Base-by-base conservation (phyloP, 2,329 filamentous ascomycete genomes). In the Ceratocystis eucalypticola region DNA sequence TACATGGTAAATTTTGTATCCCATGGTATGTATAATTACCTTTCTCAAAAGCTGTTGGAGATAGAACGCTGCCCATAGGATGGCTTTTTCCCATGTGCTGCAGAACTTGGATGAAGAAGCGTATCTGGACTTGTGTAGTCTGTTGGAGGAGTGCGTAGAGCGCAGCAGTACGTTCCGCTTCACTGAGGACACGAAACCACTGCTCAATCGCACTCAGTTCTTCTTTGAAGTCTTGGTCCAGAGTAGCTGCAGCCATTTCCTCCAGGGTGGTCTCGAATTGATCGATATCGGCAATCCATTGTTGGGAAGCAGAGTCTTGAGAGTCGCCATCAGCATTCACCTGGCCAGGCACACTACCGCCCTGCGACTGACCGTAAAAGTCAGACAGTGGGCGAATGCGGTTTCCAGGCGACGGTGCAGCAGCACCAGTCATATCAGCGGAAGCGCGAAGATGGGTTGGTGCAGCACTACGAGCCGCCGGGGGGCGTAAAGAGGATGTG, bases 171-270 rank as follows among this genome's bases (percentile, higher is more conserved):
- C 94, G 84, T 78, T 99, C 94, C 33, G 94, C 92, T 78, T 97
- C 94, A 74, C 93, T 97, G 70, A 99, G 80, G 65, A 99, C 94
- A 69, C 92, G 88, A 77, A 99, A 99, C 94, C 94, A 99, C 80
- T 99, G 94, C 78, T 99, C 94, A 74, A 99, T 99, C 71, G 94
- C 94, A 74, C 91, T 96, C 69, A 99, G 84, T 77, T 99, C 94
- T 77, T 97, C 94, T 79, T 99, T 99, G 81, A 99, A 99, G 74
- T 99, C 94, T 79, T 99, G 94, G 74, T 99, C 94, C 65, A 97
- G 80, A n/a, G 94, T 97, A 33, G 94, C 94, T 41, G 93, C 92
- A 55, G 94, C 94, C 94, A 99, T 99, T 75, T 99, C 94, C 77
- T 97, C 94, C 73, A 99, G 78, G 1, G 94, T 99, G n/a, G 87